Base-by-base conservation (phyloP, 176 grass and related monocot species). In the Paspalum notatum region DNA sequence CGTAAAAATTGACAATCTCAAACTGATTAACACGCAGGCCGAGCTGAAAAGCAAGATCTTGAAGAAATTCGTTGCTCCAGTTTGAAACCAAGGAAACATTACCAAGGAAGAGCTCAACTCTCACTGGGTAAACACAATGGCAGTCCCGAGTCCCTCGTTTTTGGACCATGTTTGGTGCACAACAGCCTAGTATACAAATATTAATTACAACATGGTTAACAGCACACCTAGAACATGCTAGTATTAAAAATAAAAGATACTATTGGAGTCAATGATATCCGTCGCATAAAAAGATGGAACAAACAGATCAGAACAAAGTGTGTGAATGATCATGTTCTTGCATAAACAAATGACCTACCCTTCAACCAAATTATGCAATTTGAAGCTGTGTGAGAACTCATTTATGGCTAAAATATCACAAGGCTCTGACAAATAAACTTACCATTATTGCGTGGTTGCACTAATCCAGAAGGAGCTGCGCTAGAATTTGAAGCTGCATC, bases 1-100 rank as follows among this genome's bases (percentile, higher is more conserved):
- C 97, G 45, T 99, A 99, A 77, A 99, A 96, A 82, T 99, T 99
- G 75, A 83, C 86, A 65, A 99, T 93, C 85, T 85, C 97, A 44
- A 99, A 99, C 73, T 99, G 93, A 63, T 37, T 54, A 72, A 85
- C 93, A 42, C 49, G 47, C 66, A 96, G 75, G 32, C 70, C 69
- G 79, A 99, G 93, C 70, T 99, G 93, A 46, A 84, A 86, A 54
- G 97, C 75, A 25, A 99, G 91, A 63, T 99, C 97, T 46, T 72
- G 82, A 56, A 99, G 93, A 77, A 99, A 96, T 84, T 91, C 82
- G 3, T 85, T 91, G 80, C 81, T 99, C 92, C 92, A 95, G 43
- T 90, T 96, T 84, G 93, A 99, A 47, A 48, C 91, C 66, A 96
- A 78, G 68, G 97, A 93, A 64, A 93, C 93, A 78, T 99, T 99